Evolutionary conservation across 1,139 yeast genomes (phyloP), one percentile per base, ranked within the genome.

Genomic region (Pichia sorboxylosa): DNA sequence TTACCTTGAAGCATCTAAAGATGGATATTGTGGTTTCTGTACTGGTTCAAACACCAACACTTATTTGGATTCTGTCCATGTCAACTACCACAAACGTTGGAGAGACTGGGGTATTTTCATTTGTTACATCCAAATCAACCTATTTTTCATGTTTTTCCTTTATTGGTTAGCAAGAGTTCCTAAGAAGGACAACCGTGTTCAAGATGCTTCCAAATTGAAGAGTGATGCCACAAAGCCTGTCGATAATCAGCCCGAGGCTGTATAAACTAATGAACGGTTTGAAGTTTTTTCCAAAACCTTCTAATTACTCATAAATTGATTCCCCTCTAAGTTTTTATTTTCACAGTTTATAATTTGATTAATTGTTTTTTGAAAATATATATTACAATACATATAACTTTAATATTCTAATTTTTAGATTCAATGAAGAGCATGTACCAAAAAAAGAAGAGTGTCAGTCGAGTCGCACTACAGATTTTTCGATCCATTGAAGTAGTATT

Each of bases 51-150:
- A 56, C 34, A 79, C 80, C 27, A 73, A 74, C 49, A 64, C 68
- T 26, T 78, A 61, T 46, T 51, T 79, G 48, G 40, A 46, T 0
- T 51, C 58, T 7, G 52, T 73, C 33, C 63, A 65, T 28, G 61
- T 71, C 32, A 51, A 54, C 22, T 73, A 58, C 48, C 45, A 55
- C 24, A 52, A 72, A 36, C 56, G 73, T 32, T 75, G 83, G 82
- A 67, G 84, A 60, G 74, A 77, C 47, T 37, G 76, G 37, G 85
- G 85, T 15, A 59, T 78, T 39, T 59, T 61, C 42, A 68, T 68
- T 58, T 76, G 58, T 10, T 77, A 69, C 49, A 61, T 73, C 38
- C 35, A 58, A 19, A 74, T 76, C 59, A 76, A 77, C 47, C 21
- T 42, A 4, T 28, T 36, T 21, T 31, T 35, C 11, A 42, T 43